These are phyloP conservation scores for Coprinopsis strossmayeri DNA, from an alignment of 768 basidiomycete species.

Conservation along the genomic window DNA sequence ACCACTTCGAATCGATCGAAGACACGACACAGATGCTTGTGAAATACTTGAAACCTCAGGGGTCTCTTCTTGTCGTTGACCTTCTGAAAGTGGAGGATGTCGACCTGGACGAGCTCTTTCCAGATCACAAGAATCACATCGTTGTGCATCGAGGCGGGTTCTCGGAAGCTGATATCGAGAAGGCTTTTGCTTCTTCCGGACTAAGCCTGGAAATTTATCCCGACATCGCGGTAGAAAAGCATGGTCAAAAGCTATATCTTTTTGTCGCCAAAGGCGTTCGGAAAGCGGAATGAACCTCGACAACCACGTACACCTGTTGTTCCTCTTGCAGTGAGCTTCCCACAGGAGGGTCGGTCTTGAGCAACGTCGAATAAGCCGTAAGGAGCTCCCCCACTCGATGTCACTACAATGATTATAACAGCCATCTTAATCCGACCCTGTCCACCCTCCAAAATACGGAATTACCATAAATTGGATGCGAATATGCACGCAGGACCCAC, in stretches of 20 bases:
- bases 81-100: conserved; percentile 26
- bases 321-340: too few relatives aligned
- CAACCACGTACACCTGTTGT: too few relatives aligned
- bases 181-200: conserved; percentile 20
- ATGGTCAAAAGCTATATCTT: conserved; percentile 15
- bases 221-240: conserved; percentile 14
- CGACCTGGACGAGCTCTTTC: conserved; percentile 15
- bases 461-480: too few relatives aligned
- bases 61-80: conserved; percentile 50
- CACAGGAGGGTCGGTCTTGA: too few relatives aligned
- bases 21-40: conserved; percentile 41
- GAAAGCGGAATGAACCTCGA: too few relatives aligned
- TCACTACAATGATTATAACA: too few relatives aligned
- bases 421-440: too few relatives aligned
- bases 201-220: conserved; percentile 17
- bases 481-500: too few relatives aligned
- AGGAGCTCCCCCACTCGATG: too few relatives aligned
- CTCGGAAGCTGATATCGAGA: conserved; percentile 16
- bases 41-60: conserved; percentile 48
- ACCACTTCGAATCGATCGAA: conserved; percentile 49
- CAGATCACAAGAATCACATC: conserved; percentile 18
- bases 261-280: conserved; percentile 17
- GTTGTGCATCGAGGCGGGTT: conserved; percentile 27
- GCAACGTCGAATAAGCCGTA: too few relatives aligned
- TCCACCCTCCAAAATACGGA: too few relatives aligned